A percentile compares a stretch with the other conserved stretches of the same genome.
These are phyloP conservation scores for Wickerhamiella galacta DNA, from an alignment of 805 yeast genomes.

Conservation along the genomic window DNA sequence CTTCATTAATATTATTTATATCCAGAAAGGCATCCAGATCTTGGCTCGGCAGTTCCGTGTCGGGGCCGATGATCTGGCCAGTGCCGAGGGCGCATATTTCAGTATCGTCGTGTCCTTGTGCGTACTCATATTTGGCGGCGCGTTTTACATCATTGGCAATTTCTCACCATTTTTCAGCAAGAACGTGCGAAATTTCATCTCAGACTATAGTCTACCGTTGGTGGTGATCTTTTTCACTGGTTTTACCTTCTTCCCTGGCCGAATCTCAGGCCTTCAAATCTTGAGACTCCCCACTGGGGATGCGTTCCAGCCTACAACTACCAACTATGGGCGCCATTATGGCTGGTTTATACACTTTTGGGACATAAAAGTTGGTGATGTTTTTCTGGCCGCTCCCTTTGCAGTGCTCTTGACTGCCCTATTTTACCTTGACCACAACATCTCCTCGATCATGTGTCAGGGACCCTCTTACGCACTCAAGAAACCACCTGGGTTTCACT, in stretches of 20 bases:
- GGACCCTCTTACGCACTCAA: conserved; percentile 59
- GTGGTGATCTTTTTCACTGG: conserved; percentile 84
- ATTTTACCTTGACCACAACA: conserved; percentile 91
- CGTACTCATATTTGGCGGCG: conserved; percentile 67
- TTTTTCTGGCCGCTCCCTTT: conserved; percentile 85
- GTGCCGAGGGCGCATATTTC: conserved; percentile 38
- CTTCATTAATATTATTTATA: conserved; percentile 72
- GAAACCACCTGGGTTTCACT: conserved; percentile 85
- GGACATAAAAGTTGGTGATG: conserved; percentile 54
- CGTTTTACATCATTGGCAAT: conserved; percentile 40
- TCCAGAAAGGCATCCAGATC: conserved; percentile 82
- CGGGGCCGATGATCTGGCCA: conserved; percentile 19
- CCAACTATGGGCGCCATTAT: conserved; percentile 22
- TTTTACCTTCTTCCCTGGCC: conserved; percentile 81
- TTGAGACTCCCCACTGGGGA: conserved; percentile 50
- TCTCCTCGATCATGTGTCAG: conserved; percentile 86
- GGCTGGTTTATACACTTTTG: conserved; percentile 75
- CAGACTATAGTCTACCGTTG: conserved; percentile 75
- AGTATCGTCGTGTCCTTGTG: conserved; percentile 55
- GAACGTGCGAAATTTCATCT: conserved; percentile 46
- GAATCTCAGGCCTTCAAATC: conserved; percentile 38
- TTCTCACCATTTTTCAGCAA: conserved; percentile 46
- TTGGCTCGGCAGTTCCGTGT: conserved; percentile 48
- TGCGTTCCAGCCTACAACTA: conserved; percentile 57
- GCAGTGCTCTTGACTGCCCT: conserved; percentile 69